A percentile compares a stretch with the other conserved stretches of the same genome.
These are phyloP conservation scores for Curvularia eragrostidis DNA, from an alignment of 2,329 filamentous ascomycete genomes.

Conservation along the genomic window DNA sequence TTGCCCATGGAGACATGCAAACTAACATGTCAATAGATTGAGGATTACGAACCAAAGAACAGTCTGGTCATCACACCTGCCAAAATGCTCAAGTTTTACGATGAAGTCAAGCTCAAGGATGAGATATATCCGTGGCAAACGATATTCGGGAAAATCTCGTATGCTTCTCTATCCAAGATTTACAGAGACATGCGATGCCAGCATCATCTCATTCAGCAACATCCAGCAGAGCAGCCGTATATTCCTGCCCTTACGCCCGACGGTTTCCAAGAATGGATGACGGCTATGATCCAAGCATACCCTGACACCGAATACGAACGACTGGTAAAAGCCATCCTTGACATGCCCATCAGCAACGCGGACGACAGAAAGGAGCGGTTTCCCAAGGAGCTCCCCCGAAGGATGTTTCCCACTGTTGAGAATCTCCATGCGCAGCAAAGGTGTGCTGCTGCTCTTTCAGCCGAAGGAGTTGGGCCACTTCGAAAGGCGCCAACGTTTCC, in stretches of 20 bases:
- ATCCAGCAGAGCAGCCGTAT: constrained; percentile 50
- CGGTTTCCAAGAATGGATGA: constrained; percentile 68
- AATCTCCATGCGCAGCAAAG: constrained; percentile 66
- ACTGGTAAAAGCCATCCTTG: constrained; percentile 70
- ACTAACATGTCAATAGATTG: constrained; percentile 59
- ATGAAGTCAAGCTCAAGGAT: constrained; percentile 66
- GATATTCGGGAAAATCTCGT: constrained; percentile 58
- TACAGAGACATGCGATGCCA: constrained; percentile 57
- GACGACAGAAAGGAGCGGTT: constrained; percentile 72
- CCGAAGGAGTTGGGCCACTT: constrained; percentile 52
- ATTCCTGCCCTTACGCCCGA: constrained; percentile 56
- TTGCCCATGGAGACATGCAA: not conserved
- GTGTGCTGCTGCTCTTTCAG: constrained; percentile 66
- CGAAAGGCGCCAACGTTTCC: constrained; percentile 46
- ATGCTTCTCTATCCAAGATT: constrained; percentile 52
- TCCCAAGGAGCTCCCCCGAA: constrained; percentile 77
- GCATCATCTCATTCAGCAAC: constrained; percentile 57
- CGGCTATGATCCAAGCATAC: constrained; percentile 73
- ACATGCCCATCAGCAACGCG: constrained; percentile 73
- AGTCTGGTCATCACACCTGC: constrained; percentile 76
- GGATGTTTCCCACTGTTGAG: constrained; percentile 69
- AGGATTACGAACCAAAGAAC: constrained; percentile 70
- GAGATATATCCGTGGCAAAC: constrained; percentile 75
- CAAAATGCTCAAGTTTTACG: constrained; percentile 78
- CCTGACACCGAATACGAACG: constrained; percentile 77